Evolutionary conservation across 2,329 filamentous ascomycete species (phyloP), one percentile per base, ranked within the genome.

Genomic region (Peltaster fructicola): DNA sequence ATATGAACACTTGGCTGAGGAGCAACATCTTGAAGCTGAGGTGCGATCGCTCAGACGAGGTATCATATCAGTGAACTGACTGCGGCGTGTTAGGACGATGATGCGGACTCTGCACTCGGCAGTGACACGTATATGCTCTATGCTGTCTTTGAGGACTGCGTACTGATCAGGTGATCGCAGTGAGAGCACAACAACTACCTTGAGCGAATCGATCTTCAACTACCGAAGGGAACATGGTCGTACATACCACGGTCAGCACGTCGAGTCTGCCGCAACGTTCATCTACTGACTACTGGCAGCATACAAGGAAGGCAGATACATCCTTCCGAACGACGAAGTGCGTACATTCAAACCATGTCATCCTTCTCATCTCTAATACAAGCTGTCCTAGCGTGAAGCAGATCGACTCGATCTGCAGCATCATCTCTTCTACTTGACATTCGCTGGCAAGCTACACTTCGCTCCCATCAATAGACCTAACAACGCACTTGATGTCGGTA

Each of bases 401-500:
- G 49, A 52, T 25, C 39, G 50, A 9, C 33, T 53, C 4, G 43
- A 46, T 22, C 47, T 52, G 8, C 55, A 58, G 31, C 48, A 56
- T 29, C 51, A 57, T 29, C 38, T 57, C 25, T 49, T 65, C 20
- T 56, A 60, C 19, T 56, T 68, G 29, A 46, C 56, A 2, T 51
- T 57, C 20, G 44, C 48, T 17, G 55, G 57, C 23, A 48, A 50
- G 19, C 49, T 64, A 4, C 52, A 52, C 35, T 45, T 56, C 8
- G 53, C 58, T 5, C 60, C 62, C 3, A 39, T 61, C 8, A 36
- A 46, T 2, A 40, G 50, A 5, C 51, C 53, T 2, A 48, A 47
- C 18, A 46, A 51, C 12, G 53, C 57, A 11, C 47, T 66, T 5
- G 63, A 65, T 37, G 42, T 64, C 10, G 62, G 61, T 3, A 65